Base-by-base conservation (phyloP, 2,329 filamentous ascomycete species). In the Myrmaecium sp. region DNA sequence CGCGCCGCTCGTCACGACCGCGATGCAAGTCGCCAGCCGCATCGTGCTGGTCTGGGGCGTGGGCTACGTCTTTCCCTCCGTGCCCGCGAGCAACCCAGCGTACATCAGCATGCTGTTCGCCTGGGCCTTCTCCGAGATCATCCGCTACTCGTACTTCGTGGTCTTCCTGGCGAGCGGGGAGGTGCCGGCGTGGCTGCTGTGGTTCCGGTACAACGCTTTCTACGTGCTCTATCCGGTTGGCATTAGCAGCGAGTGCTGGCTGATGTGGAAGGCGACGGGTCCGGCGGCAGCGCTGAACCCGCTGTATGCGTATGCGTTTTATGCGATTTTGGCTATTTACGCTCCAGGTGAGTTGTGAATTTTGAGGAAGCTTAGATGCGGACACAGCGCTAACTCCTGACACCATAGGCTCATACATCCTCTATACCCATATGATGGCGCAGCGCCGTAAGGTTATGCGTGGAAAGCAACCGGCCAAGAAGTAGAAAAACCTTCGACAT, bases 341-440 rank as follows among this genome's bases (percentile, higher is more conserved):
- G 65, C 91, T 23, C 83, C 83, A 23, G 77, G 80, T 78, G 58
- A 47, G 70, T 62, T 27, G 5, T 16, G 4, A 17, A 18, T 29
- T 17, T 19, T 30, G 21, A 25, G 5, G 11, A 36, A 11, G 15
- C 21, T 1, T 21, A 20, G 14, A 17, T 22, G 11, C 1, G 17
- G 9, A 6, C 28, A 21, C 33, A 22, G 16, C 14, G 15, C 14
- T 21, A 25, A 22, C 18, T 14, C 23, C 15, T 13, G 18, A 26
- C 7, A 8, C 7, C 21, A 31, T 33, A 76, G 81, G 58, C 44
- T 69, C 79, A 4, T 92, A 89, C 43, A 66, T 91, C 30, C 56
- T 95, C 31, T 95, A 89, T 49, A 82, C 79, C 13, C 79, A 98
- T 54, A 95, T 98, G 89, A 80, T 95, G 63, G 64, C 65, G 34